A percentile compares a stretch with the other conserved stretches of the same genome.
These are phyloP conservation scores for Fusarium tanahbumbuense DNA, from an alignment of 2,329 filamentous ascomycete genomes.

Conservation along the genomic window DNA sequence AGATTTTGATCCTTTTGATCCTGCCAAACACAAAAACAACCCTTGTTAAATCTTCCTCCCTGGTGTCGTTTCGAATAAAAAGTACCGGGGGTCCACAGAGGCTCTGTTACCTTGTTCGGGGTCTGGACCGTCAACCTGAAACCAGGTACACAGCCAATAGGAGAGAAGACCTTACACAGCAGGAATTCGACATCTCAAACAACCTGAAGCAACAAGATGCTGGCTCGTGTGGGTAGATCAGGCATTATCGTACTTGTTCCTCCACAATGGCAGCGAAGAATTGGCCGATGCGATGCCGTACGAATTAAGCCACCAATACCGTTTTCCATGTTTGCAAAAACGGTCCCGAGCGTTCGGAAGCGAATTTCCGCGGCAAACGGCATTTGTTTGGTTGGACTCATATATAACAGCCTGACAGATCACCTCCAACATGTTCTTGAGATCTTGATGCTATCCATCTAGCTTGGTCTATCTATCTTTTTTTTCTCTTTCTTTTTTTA, in stretches of 20 bases:
- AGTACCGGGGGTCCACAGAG: slow-evolving; percentile 7
- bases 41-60: neutral
- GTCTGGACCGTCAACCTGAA: slow-evolving; percentile 27
- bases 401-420: slow-evolving; percentile 17
- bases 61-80: slow-evolving; percentile 17
- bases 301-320: slow-evolving; percentile 28
- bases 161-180: slow-evolving; percentile 18
- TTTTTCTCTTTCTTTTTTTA: slow-evolving; percentile 3
- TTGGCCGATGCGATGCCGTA: slow-evolving; percentile 3
- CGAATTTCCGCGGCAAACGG: slow-evolving; percentile 5
- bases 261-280: slow-evolving; percentile 26
- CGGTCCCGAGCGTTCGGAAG: slow-evolving; percentile 26
- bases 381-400: neutral
- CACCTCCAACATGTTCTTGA: neutral
- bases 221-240: slow-evolving; percentile 2
- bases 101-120: slow-evolving; percentile 24
- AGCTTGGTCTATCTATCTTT: slow-evolving; percentile 23
- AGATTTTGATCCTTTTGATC: slow-evolving; percentile 1
- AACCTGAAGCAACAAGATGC: neutral
- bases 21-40: neutral
- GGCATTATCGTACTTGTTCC: neutral
- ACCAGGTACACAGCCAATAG: slow-evolving; percentile 29
- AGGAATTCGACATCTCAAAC: slow-evolving; percentile 18
- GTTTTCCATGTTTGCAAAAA: slow-evolving; percentile 20
- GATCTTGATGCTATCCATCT: slow-evolving; percentile 13